Evolutionary conservation across 306 rosid species (phyloP).

Genomic region (Cucurbita ficifolia): DNA sequence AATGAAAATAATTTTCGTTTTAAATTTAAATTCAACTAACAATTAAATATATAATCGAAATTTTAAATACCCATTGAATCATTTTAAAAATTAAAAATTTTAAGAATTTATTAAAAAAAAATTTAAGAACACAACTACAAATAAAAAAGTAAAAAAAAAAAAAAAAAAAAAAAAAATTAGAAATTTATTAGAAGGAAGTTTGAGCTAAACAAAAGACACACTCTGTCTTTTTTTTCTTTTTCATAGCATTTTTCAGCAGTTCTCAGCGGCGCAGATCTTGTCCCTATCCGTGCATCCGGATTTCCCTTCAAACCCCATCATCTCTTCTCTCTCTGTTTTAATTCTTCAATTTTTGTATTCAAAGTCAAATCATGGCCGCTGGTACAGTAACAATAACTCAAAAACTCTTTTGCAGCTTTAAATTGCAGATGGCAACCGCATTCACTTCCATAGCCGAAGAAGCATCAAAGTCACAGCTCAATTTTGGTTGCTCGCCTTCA

Average conservation of each 20-base stretch:
- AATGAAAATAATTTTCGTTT: too few relatives aligned
- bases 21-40: too few relatives aligned
- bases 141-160: too few relatives aligned
- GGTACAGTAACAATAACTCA: slow-evolving; percentile 30
- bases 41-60: too few relatives aligned
- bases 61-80: too few relatives aligned
- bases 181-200: too few relatives aligned
- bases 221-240: too few relatives aligned
- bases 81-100: too few relatives aligned
- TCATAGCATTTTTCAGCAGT: neutral
- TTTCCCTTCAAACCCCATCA: neutral
- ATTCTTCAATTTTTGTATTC: neutral
- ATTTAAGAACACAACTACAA: too few relatives aligned
- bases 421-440: slow-evolving; percentile 8
- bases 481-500: slow-evolving; percentile 13
- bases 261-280: neutral
- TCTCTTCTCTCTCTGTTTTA: neutral
- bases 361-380: slow-evolving; percentile 15
- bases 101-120: too few relatives aligned
- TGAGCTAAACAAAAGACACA: too few relatives aligned
- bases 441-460: slow-evolving; percentile 30
- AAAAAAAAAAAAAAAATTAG: too few relatives aligned
- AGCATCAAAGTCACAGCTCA: slow-evolving; percentile 19
- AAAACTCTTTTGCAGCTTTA: slow-evolving; percentile 26
- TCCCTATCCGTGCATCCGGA: neutral